Evolutionary conservation across 768 basidiomycete genomes (phyloP), one percentile per base, ranked within the genome.

Genomic region (Gyrodon lividus): DNA sequence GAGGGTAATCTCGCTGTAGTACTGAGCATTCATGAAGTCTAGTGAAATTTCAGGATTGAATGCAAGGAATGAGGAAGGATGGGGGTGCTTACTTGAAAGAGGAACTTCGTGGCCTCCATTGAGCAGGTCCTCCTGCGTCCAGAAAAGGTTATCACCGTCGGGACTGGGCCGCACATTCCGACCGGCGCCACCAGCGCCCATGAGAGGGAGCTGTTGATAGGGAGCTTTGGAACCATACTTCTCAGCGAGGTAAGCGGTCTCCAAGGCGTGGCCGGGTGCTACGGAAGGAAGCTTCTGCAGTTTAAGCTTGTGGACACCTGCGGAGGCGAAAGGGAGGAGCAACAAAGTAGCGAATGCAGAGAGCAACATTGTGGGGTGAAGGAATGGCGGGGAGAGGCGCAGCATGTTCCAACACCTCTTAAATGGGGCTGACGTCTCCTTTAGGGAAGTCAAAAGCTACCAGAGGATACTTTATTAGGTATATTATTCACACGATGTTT

Each of bases 11-110:
- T 93, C 89, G 17, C 93, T 80, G 67, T 81, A 99, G 73, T 99
- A 98, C 70, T 99, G 95, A 31, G 97, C 95, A 68, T 98, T 98
- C 85, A 95, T 84, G 74, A 92, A 98, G 77, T 98, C 95, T 97
- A 50, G 16, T 19, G 48, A 19, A 5, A 30, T 48, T 56, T 41
- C 42, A 50, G 58, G 35, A 54, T 41, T 53, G 43, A 43, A 33
- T 45, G 23, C n/a, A 35, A 38, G 0, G n/a, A 24, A 23, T 28
- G 20, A 40, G 28, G 6, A 59, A 37, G 28, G n/a, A 26, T 28
- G 35, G 31, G 17, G 24, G 30, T 28, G 77, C 90, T 56, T 62
- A 96, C 96, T 97, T 63, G 78, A 86, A 40, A 99, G 78, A 56
- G 97, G 96, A 46, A 98, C 89, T 34, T 73, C 70, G 68, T 98